A percentile compares a stretch with the other conserved stretches of the same genome.
Conservation (phyloP, 2,329 filamentous ascomycete species). For the Fusarium annulatum region DNA sequence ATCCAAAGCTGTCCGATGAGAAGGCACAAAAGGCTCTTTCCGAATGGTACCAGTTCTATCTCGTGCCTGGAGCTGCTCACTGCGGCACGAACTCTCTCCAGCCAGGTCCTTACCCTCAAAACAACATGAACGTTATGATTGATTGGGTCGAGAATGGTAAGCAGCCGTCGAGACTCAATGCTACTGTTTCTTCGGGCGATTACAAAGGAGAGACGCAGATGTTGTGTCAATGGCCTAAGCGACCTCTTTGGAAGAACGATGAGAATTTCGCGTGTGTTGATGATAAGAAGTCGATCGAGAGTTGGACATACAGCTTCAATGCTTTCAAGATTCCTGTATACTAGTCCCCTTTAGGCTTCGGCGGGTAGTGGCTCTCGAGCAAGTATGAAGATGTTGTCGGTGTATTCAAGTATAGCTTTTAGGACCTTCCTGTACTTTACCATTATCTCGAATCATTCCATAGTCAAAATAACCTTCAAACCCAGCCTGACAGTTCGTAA, state of each 20-base stretch:
- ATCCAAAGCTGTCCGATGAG: not conserved
- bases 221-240: constrained; percentile 6
- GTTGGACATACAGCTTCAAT: not conserved
- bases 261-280: not conserved
- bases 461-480: not conserved
- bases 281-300: not conserved
- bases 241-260: not conserved
- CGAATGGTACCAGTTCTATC: constrained; percentile 6
- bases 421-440: not conserved
- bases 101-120: constrained; percentile 2
- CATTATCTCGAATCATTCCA: not conserved
- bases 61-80: constrained; percentile 3
- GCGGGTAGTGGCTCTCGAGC: not conserved
- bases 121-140: constrained; percentile 5
- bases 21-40: not conserved
- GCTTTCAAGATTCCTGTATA: not conserved
- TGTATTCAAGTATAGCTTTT: not conserved
- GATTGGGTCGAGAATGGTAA: constrained; percentile 5
- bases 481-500: too few relatives aligned
- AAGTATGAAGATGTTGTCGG: not conserved
- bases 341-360: not conserved
- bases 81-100: not conserved
- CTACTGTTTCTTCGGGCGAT: not conserved
- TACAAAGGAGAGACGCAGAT: constrained; percentile 7
- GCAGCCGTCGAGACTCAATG: not conserved